Base-by-base conservation (phyloP, 441 rosid species). In the Syzygium malaccense region DNA sequence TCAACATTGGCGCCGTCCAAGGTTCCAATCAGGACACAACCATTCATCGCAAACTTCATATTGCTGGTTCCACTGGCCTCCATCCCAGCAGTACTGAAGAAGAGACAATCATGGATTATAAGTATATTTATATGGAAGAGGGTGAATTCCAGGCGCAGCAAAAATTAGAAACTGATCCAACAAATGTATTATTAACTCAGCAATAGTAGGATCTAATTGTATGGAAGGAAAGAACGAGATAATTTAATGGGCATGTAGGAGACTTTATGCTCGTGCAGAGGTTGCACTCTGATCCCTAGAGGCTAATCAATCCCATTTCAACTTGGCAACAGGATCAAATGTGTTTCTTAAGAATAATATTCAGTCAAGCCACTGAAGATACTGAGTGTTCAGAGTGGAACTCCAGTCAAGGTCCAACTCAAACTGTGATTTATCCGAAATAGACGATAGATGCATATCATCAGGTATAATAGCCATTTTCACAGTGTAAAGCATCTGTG, bases 41-140 rank as follows among this genome's bases (percentile, higher is more conserved):
- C 99, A 88, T 98, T 98, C 99, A 98, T 97, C 4, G 99, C 92
- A 91, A 98, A 98, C 95, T 98, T 98, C 99, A 98, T 98, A 93
- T 98, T 98, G 93, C 99, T 97, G 86, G 99, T 98, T 92, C 99
- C 99, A 91, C 99, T 98, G 48, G 99, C 99, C 93, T 98, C 99
- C 99, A 98, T 98, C 53, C 99, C 99, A 88, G 99, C 98, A 62
- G 99, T 98, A 90, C 99, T 97, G 90, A 88, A 90, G 49, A 80
- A 80, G 58, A 56, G 45, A 58, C 25, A 58, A 84, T 87, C 37
- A 28, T 13, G 57, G 45, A 54, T 75, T 26, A 33, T 87, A 26
- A 51, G 51, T 32, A 83, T 25, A 71, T 71, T 71, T 71, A 20
- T 30, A 55, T 33, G 23, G 85, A n/a, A 19, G 56, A 66, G 56